A percentile compares a stretch with the other conserved stretches of the same genome.
Conservation (phyloP, 371 early-diverging fungal genomes). For the Mortierella sp. region DNA sequence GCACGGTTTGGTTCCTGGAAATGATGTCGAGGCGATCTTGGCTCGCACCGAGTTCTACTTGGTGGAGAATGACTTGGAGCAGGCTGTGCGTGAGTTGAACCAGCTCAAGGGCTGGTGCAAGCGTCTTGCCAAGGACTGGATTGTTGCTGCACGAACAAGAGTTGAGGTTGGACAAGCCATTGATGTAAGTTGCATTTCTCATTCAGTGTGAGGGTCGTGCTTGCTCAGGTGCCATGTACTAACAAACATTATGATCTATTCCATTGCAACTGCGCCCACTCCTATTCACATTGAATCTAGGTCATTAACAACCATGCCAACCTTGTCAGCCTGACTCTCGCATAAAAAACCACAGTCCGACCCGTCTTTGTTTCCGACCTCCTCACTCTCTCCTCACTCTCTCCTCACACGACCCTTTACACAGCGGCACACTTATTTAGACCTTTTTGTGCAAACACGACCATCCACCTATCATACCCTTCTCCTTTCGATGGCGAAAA, state of each 20-base stretch:
- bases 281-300: constrained; percentile 29
- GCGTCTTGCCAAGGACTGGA: constrained; percentile 91
- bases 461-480: too few species aligned
- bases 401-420: too few species aligned
- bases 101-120: constrained; percentile 95
- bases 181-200: constrained; percentile 60
- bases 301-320: constrained; percentile 72
- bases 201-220: neutral
- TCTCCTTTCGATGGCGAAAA: too few species aligned
- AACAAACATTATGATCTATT: too few species aligned
- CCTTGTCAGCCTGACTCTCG: constrained; percentile 64
- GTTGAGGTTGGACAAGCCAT: constrained; percentile 94
- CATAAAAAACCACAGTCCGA: constrained; percentile 23
- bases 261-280: too few species aligned
- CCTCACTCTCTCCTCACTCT: constrained; percentile 38
- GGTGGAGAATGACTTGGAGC: constrained; percentile 82
- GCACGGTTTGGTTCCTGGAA: constrained; percentile 87
- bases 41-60: constrained; percentile 86
- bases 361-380: neutral
- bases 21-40: constrained; percentile 90
- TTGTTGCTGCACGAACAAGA: constrained; percentile 82
- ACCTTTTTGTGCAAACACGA: too few species aligned
- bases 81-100: constrained; percentile 93
- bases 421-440: too few species aligned
- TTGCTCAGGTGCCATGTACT: too few species aligned